These are phyloP conservation scores for Zygosaccharomyces sapae DNA, from an alignment of 1,139 yeast genomes.

Conservation along the genomic window DNA sequence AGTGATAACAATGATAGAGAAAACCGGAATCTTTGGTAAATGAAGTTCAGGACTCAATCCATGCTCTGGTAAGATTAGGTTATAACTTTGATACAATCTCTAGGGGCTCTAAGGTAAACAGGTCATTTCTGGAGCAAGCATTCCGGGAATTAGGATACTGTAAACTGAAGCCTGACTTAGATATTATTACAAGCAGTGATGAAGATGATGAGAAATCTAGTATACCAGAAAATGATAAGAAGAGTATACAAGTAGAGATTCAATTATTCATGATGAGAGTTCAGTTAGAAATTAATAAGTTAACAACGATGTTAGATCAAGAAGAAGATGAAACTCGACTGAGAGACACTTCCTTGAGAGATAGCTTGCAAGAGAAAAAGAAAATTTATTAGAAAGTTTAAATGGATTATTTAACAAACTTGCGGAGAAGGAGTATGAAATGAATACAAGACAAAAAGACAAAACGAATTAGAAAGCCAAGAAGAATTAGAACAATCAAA, in stretches of 20 bases:
- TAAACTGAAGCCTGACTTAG: slow-evolving; percentile 5
- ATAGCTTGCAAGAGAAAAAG: slow-evolving; percentile 3
- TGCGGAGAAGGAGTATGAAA: not conserved
- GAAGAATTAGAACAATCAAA: not conserved
- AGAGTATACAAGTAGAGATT: slow-evolving; percentile 11
- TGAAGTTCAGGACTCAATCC: slow-evolving; percentile 14
- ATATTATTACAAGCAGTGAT: slow-evolving; percentile 3
- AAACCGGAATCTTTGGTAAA: slow-evolving; percentile 4
- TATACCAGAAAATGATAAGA: not conserved
- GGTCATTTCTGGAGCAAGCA: slow-evolving; percentile 14
- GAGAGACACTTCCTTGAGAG: slow-evolving; percentile 1
- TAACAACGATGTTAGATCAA: slow-evolving; percentile 6
- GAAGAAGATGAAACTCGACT: slow-evolving; percentile 7
- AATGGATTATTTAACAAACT: slow-evolving; percentile 9
- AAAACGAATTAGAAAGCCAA: not conserved
- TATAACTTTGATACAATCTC: slow-evolving; percentile 15
- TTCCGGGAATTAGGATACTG: slow-evolving; percentile 13
- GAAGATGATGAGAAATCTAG: not conserved
- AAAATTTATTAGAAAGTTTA: slow-evolving; percentile 3
- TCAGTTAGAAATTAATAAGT: slow-evolving; percentile 11
- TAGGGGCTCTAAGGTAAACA: slow-evolving; percentile 13
- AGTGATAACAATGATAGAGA: not conserved
- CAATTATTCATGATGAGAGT: slow-evolving; percentile 13
- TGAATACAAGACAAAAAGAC: not conserved
- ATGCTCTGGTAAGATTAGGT: slow-evolving; percentile 16